Evolutionary conservation across 192 early-diverging fungal genomes (phyloP).

Genomic region (Entophlyctis luteolus): DNA sequence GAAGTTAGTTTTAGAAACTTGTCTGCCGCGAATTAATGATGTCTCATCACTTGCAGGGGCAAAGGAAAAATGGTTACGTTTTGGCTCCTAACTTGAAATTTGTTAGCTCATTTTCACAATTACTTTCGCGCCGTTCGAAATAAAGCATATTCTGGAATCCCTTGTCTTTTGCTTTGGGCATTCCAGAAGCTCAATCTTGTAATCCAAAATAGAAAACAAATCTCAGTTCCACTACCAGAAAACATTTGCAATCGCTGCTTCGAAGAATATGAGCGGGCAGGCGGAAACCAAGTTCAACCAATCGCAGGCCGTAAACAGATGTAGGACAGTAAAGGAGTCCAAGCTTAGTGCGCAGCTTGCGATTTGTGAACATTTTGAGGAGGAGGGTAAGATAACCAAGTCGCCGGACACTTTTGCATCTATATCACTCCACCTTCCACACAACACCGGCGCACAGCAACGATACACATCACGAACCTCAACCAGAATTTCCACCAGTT

Average conservation of each 20-base stretch:
- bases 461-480: constrained; percentile 10
- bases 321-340: constrained; percentile 16
- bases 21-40: not conserved
- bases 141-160: not conserved
- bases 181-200: not conserved
- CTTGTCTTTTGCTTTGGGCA: not conserved
- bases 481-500: constrained; percentile 6
- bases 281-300: constrained; percentile 13
- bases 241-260: too few relatives aligned
- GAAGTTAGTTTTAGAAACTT: not conserved
- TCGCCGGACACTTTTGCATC: too few relatives aligned
- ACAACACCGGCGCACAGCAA: not conserved
- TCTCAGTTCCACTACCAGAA: too few relatives aligned
- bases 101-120: not conserved
- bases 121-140: not conserved
- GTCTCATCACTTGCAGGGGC: not conserved
- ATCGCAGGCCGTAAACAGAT: constrained; percentile 4
- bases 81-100: constrained; percentile 21
- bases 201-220: too few relatives aligned
- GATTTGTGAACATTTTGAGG: constrained; percentile 20
- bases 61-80: constrained; percentile 42
- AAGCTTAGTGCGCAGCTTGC: constrained; percentile 25
- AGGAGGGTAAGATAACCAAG: constrained; percentile 27
- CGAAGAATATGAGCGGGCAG: not conserved
- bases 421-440: too few relatives aligned